Percentiles rank a stretch among this genome's conserved stretches.
These are phyloP conservation scores for Simmondsia chinensis DNA, from an alignment of 148 eudicot genomes.

Conservation along the genomic window DNA sequence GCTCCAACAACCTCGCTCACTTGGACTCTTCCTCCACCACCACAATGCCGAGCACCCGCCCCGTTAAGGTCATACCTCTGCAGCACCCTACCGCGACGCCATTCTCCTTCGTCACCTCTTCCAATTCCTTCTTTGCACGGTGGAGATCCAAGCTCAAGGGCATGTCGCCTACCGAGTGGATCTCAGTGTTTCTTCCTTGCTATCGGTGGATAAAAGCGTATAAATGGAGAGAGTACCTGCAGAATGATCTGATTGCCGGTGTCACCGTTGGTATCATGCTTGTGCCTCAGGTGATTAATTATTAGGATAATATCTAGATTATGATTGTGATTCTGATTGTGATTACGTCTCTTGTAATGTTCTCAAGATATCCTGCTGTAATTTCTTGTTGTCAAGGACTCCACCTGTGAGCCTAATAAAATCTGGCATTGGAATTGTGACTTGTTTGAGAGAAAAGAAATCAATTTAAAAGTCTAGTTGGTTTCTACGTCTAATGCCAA, in stretches of 20 bases:
- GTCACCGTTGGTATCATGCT: constrained; percentile 94
- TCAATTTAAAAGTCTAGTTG: too few relatives aligned
- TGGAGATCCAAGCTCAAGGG: constrained; percentile 53
- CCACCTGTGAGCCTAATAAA: too few relatives aligned
- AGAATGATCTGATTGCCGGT: constrained; percentile 76
- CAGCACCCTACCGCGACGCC: constrained; percentile 40
- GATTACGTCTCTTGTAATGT: too few relatives aligned
- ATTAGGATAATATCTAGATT: too few relatives aligned
- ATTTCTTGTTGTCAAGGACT: too few relatives aligned
- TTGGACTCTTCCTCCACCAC: constrained; percentile 7
- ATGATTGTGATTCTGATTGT: too few relatives aligned
- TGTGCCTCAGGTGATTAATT: constrained; percentile 76
- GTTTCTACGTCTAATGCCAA: too few relatives aligned
- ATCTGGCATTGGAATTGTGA: too few relatives aligned
- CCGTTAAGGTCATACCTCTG: constrained; percentile 55
- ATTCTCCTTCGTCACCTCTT: constrained; percentile 21
- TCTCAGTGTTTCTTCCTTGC: constrained; percentile 65
- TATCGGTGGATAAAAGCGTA: constrained; percentile 78
- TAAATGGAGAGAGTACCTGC: constrained; percentile 49
- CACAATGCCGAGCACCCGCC: constrained; percentile 22
- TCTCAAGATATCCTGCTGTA: too few relatives aligned
- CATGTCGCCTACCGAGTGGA: constrained; percentile 65
- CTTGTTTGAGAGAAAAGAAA: too few relatives aligned
- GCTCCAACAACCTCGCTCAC: constrained; percentile 32
- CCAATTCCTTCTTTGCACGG: constrained; percentile 12